Conservation (phyloP, 257 asterid genomes). For the Orobanche coerulescens region DNA sequence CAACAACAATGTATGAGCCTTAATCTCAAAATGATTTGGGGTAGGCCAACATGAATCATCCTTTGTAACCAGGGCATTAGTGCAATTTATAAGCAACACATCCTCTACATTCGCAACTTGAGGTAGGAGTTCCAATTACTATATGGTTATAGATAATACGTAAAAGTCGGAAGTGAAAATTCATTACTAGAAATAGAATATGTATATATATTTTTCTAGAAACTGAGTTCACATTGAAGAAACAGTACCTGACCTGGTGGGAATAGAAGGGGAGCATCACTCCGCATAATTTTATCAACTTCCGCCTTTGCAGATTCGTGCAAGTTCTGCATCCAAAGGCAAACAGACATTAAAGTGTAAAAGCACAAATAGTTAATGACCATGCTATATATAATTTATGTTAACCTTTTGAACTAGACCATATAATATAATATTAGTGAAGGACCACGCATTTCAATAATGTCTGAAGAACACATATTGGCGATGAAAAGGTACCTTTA, state of each 20-base stretch:
- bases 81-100: no score
- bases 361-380: neutral
- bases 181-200: no score
- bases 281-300: slow-evolving; percentile 79
- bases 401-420: neutral
- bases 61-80: no score
- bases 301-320: slow-evolving; percentile 61
- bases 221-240: slow-evolving; percentile 1
- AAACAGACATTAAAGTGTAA: slow-evolving; percentile 5
- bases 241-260: slow-evolving; percentile 84
- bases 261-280: slow-evolving; percentile 77
- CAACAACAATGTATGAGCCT: no score
- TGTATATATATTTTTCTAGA: no score
- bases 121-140: no score
- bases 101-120: no score
- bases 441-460: neutral
- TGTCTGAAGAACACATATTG: slow-evolving; percentile 4
- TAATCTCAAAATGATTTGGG: no score
- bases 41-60: no score
- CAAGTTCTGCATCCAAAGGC: slow-evolving; percentile 36
- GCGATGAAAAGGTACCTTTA: slow-evolving; percentile 42
- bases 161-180: no score
- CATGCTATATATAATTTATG: no score
- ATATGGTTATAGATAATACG: no score
- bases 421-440: neutral